Evolutionary conservation across 495 filamentous ascomycete species (phyloP), one percentile per base, ranked within the genome.

Genomic region (Penicillium psychrofluorescens): DNA sequence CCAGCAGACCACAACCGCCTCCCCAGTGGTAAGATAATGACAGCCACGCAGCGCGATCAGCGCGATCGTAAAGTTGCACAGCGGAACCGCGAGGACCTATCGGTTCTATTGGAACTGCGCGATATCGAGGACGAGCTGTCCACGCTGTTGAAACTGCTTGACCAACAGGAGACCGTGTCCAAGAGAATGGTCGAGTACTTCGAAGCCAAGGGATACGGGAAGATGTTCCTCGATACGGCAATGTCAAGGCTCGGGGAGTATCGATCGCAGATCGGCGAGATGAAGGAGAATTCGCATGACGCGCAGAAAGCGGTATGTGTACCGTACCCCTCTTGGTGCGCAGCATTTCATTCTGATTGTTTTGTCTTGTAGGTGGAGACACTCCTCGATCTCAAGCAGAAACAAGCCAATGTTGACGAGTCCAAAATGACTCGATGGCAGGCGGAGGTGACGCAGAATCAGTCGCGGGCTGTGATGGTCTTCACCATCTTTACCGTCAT

Each of bases 401-500:
- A 81, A 28, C 81, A 85, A 46, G 80, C 80, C 1, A 81, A 84
- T 47, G 78, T 84, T 1, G 78, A 83, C 51, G 81, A 85, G 45
- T 76, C 80, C 7, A 78, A 79, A 33, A 74, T 80, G 58, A 79
- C 81, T 2, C 69, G 81, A 1, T 64, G 79, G 46, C 77, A 84
- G 44, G 77, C 79, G 6, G 78, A 84, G 44, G 75, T 83, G 0
- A 79, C 81, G 0, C 76, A 77, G 29, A 74, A 72, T 32, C 81
- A 84, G 49, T 80, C 78, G 32, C 69, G 77, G 32, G 76, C 79
- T 8, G 71, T 84, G 16, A 81, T 84, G 78, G 79, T 84, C 15
- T 84, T 85, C 54, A 85, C 80, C 12, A 79, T 78, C 8, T 82
- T 84, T 57, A 83, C 77, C 15, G 78, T 85, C 45, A 77, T 84